Percentiles rank a stretch among this genome's conserved stretches.
These are phyloP conservation scores for Protomyces pachydermus DNA, from an alignment of 1,139 yeast species.

Conservation along the genomic window DNA sequence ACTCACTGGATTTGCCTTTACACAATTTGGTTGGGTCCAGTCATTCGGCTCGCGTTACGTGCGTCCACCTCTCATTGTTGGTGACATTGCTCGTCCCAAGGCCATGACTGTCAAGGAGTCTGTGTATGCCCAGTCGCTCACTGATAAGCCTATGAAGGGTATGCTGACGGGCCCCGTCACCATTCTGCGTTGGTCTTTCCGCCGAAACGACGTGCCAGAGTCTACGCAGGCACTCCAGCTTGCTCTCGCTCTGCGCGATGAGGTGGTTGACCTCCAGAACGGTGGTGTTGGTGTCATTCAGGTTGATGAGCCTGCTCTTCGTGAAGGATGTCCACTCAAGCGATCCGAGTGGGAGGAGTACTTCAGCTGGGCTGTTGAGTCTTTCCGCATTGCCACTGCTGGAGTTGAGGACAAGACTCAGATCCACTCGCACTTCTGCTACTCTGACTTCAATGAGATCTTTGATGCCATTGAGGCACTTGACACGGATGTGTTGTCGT, in stretches of 20 bases:
- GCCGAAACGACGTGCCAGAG: conserved; percentile 96
- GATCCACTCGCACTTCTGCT: conserved; percentile 99
- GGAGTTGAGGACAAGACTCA: conserved; percentile 94
- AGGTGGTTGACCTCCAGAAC: conserved; percentile 94
- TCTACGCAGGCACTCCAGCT: conserved; percentile 94
- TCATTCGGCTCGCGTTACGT: conserved; percentile 99
- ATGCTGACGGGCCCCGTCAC: conserved; percentile 99
- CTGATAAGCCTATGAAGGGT: conserved; percentile 97
- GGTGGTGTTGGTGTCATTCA: conserved; percentile 98
- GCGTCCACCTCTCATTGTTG: conserved; percentile 98
- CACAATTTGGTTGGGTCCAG: conserved; percentile 99
- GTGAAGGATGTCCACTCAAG: conserved; percentile 99
- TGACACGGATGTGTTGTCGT: conserved; percentile 98
- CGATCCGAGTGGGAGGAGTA: conserved; percentile 91
- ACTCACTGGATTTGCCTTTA: conserved; percentile 95
- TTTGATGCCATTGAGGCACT: conserved; percentile 59
- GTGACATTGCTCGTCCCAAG: conserved; percentile 97
- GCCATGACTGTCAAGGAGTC: conserved; percentile 99
- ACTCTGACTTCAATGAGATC: conserved; percentile 98
- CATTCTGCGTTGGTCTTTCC: conserved; percentile 99
- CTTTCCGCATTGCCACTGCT: conserved; percentile 98
- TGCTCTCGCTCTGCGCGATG: conserved; percentile 96
- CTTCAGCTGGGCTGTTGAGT: conserved; percentile 98
- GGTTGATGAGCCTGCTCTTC: conserved; percentile 99
- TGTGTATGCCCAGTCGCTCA: conserved; percentile 94